Percentiles rank a stretch among this genome's conserved stretches.
Evolutionary conservation across 371 early-diverging fungal genomes (phyloP).

Genomic region (Mortierella sp.): DNA sequence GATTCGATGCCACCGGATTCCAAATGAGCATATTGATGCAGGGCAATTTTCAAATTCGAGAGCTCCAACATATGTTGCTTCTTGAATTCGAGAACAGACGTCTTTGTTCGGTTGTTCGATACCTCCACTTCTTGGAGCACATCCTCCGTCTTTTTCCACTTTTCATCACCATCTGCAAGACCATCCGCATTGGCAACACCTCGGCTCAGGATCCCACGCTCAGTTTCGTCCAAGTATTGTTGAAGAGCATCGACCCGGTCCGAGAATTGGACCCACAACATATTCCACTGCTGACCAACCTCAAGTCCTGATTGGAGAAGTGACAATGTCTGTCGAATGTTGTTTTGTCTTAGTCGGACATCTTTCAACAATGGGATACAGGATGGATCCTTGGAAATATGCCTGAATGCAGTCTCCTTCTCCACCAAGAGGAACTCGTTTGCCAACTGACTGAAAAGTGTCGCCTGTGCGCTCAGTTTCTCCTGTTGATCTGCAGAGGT

Average conservation of each 20-base stretch:
- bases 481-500: slow-evolving; percentile 17
- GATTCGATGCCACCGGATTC: slow-evolving; percentile 38
- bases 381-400: slow-evolving; percentile 34
- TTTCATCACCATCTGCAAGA: slow-evolving; percentile 39
- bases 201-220: slow-evolving; percentile 30
- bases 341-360: slow-evolving; percentile 20
- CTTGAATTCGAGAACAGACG: slow-evolving; percentile 41
- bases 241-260: slow-evolving; percentile 33
- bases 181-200: slow-evolving; percentile 29
- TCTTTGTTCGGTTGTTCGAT: slow-evolving; percentile 22
- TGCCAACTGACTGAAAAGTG: slow-evolving; percentile 19
- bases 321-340: slow-evolving; percentile 21
- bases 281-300: slow-evolving; percentile 44
- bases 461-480: slow-evolving; percentile 22
- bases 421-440: slow-evolving; percentile 35
- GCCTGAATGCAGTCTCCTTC: slow-evolving; percentile 25
- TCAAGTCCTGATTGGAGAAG: slow-evolving; percentile 40
- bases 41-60: slow-evolving; percentile 28
- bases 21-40: slow-evolving; percentile 30
- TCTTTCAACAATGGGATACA: slow-evolving; percentile 35
- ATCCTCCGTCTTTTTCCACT: slow-evolving; percentile 49
- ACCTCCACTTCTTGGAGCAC: slow-evolving; percentile 41
- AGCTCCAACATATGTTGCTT: slow-evolving; percentile 40
- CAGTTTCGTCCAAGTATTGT: slow-evolving; percentile 31
- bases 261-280: slow-evolving; percentile 46